Evolutionary conservation across 106 monocot species (phyloP).

Genomic region (Platanthera zijinensis): DNA sequence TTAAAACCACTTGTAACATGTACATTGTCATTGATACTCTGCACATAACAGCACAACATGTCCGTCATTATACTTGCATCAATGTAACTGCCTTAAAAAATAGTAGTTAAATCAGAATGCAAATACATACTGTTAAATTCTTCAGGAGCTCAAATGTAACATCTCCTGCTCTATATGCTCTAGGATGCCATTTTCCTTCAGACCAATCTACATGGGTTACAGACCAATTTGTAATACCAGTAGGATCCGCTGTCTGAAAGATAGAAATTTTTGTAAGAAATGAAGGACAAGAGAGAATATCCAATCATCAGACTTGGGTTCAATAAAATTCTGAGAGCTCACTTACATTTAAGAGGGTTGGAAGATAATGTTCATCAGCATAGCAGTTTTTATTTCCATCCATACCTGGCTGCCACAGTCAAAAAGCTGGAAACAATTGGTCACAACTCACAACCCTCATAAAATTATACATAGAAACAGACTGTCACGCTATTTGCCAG

Average conservation of each 20-base stretch:
- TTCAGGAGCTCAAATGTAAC: conserved; percentile 58
- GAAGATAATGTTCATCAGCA: conserved; percentile 91
- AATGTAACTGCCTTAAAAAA: too few relatives aligned
- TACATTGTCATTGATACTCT: conserved; percentile 57
- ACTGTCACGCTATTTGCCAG: too few relatives aligned
- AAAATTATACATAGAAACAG: too few relatives aligned
- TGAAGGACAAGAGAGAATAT: too few relatives aligned
- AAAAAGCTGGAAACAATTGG: neutral
- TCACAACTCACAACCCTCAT: too few relatives aligned
- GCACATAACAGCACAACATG: conserved; percentile 21
- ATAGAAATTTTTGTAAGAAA: too few relatives aligned
- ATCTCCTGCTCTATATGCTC: conserved; percentile 53
- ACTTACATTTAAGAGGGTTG: conserved; percentile 77
- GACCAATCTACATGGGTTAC: conserved; percentile 36
- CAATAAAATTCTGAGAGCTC: neutral
- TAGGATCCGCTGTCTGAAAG: neutral
- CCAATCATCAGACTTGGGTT: too few relatives aligned
- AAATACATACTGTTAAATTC: conserved; percentile 48
- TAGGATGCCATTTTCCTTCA: conserved; percentile 96
- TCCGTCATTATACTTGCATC: neutral
- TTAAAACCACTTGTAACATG: conserved; percentile 65
- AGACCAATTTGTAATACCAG: conserved; percentile 90
- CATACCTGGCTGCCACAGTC: conserved; percentile 48
- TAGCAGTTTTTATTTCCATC: conserved; percentile 78
- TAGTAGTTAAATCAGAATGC: neutral